These are phyloP conservation scores for Erythrophleum ivorense DNA, from an alignment of 331 rosid species.

Conservation along the genomic window DNA sequence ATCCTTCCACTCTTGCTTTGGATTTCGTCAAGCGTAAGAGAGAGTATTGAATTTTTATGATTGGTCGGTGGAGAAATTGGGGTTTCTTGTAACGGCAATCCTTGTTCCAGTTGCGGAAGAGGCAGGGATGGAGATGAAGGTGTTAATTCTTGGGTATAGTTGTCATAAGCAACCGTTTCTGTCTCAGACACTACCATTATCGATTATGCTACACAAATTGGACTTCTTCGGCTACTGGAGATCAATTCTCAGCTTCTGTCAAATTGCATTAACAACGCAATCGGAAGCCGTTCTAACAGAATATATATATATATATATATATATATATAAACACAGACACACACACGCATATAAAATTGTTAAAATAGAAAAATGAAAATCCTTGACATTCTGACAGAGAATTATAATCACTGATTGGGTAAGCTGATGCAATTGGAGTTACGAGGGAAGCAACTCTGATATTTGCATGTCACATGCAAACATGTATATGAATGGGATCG, in stretches of 20 bases:
- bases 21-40: slow-evolving; percentile 63
- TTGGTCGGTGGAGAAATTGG: slow-evolving; percentile 32
- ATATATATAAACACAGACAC: too few species aligned
- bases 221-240: background rate
- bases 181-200: slow-evolving; percentile 43
- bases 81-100: slow-evolving; percentile 32
- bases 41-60: slow-evolving; percentile 49
- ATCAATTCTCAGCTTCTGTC: background rate
- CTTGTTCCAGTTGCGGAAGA: slow-evolving; percentile 36
- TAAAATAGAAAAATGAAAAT: background rate
- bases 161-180: slow-evolving; percentile 28
- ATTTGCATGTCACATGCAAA: slow-evolving; percentile 53
- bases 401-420: background rate
- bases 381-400: background rate
- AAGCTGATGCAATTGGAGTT: slow-evolving; percentile 1
- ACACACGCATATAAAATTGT: background rate
- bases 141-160: slow-evolving; percentile 18
- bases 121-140: slow-evolving; percentile 21
- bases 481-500: background rate
- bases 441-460: background rate
- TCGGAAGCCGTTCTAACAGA: background rate
- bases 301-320: background rate
- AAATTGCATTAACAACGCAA: slow-evolving; percentile 2
- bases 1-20: slow-evolving; percentile 59
- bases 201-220: background rate